Percentiles rank a stretch among this genome's conserved stretches.
These are phyloP conservation scores for Solanum chiquidenum DNA, from an alignment of 257 asterid genomes.

Conservation along the genomic window DNA sequence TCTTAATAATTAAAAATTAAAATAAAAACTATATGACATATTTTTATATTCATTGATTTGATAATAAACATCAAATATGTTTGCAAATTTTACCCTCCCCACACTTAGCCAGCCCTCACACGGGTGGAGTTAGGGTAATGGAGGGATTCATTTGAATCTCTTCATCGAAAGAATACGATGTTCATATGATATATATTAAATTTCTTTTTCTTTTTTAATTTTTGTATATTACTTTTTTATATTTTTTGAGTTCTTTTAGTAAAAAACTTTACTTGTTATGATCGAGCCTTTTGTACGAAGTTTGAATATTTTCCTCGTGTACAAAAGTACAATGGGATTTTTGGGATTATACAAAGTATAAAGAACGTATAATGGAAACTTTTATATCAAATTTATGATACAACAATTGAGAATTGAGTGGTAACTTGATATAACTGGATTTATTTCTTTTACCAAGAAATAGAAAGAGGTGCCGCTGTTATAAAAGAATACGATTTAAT, in stretches of 20 bases:
- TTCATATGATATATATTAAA: too few relatives aligned
- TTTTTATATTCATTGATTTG: not conserved
- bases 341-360: not conserved
- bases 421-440: not conserved
- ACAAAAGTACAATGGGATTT: not conserved
- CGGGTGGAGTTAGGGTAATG: too few relatives aligned
- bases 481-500: fast-evolving
- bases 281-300: too few relatives aligned
- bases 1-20: not conserved
- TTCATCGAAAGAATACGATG: not conserved
- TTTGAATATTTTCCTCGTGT: not conserved
- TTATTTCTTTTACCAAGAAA: too few relatives aligned
- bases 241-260: not conserved
- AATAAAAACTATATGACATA: not conserved
- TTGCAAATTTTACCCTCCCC: not conserved
- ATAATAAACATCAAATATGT: not conserved
- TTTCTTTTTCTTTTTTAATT: too few relatives aligned
- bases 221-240: too few relatives aligned
- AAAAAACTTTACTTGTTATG: too few relatives aligned
- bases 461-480: too few relatives aligned
- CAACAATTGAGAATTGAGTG: not conserved
- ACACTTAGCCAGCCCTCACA: not conserved
- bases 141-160: not conserved
- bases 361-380: not conserved
- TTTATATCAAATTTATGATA: not conserved